phyloP scores from a whole-genome alignment of 768 basidiomycete genomes.

The Russula abietina region DNA sequence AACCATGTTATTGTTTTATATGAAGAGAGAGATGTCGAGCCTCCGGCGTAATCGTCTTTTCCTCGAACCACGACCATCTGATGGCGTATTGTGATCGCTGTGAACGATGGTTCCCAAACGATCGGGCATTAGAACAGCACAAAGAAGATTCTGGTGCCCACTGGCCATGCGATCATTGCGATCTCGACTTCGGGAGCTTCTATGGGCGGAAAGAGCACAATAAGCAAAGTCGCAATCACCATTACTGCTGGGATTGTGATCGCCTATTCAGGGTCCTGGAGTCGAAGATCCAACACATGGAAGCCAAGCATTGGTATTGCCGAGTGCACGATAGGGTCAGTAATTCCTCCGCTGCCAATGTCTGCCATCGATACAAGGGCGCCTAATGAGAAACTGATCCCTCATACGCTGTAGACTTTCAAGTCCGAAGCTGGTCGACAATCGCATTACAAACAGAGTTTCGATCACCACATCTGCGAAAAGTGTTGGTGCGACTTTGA shows the following conservation, averaged over 20 bases:
- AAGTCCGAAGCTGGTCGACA: too few relatives aligned
- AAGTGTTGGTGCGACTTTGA: too few relatives aligned
- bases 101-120: conserved; percentile 19
- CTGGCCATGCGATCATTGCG: conserved; percentile 42
- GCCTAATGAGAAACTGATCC: too few relatives aligned
- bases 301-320: conserved; percentile 3
- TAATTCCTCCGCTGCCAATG: too few relatives aligned
- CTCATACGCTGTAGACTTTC: too few relatives aligned
- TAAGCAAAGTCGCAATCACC: background rate
- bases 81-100: conserved; percentile 13
- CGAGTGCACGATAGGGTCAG: background rate
- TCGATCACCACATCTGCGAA: too few relatives aligned
- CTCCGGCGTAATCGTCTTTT: background rate
- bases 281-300: background rate
- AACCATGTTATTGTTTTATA: too few relatives aligned
- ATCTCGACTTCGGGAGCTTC: conserved; percentile 36
- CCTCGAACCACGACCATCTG: background rate
- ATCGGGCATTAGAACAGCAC: conserved; percentile 29
- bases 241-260: background rate
- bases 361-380: too few relatives aligned
- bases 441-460: too few relatives aligned
- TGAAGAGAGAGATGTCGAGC: too few relatives aligned
- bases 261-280: background rate
- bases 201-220: background rate
- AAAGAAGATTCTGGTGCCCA: conserved; percentile 33